phyloP scores from a whole-genome alignment of 805 yeast species.

The Candida dendrica region DNA sequence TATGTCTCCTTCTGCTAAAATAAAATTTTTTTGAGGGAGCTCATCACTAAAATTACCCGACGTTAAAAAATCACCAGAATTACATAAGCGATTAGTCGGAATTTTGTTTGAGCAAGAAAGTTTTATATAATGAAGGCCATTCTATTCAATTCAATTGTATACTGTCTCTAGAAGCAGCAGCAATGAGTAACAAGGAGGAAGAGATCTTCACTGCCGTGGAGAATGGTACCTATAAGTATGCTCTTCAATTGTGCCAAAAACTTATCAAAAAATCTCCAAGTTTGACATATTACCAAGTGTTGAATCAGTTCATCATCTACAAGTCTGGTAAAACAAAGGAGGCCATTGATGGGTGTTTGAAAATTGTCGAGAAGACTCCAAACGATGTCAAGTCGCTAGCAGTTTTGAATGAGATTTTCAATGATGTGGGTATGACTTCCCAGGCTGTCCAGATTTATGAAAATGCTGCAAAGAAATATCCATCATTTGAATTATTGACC shows the following conservation, averaged over 20 bases:
- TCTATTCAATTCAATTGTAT: too few species aligned
- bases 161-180: too few species aligned
- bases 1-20: slow-evolving; percentile 4
- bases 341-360: slow-evolving; percentile 13
- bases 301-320: slow-evolving; percentile 23
- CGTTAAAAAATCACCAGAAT: slow-evolving; percentile 1
- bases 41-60: background rate
- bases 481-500: slow-evolving; percentile 37
- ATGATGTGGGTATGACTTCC: slow-evolving; percentile 25
- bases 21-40: background rate
- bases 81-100: too few species aligned
- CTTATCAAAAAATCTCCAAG: slow-evolving; percentile 51
- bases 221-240: slow-evolving; percentile 46
- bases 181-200: slow-evolving; percentile 24
- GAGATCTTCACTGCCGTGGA: slow-evolving; percentile 38
- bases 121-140: too few species aligned
- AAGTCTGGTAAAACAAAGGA: slow-evolving; percentile 25
- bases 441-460: slow-evolving; percentile 49
- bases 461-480: slow-evolving; percentile 49
- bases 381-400: slow-evolving; percentile 49
- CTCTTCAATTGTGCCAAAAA: slow-evolving; percentile 39
- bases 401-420: slow-evolving; percentile 39
- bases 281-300: slow-evolving; percentile 39
- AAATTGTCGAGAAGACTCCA: slow-evolving; percentile 30
- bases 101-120: too few species aligned